Evolutionary conservation across 352 stramenopile species (phyloP).

Genomic region (Globisporangium solare): DNA sequence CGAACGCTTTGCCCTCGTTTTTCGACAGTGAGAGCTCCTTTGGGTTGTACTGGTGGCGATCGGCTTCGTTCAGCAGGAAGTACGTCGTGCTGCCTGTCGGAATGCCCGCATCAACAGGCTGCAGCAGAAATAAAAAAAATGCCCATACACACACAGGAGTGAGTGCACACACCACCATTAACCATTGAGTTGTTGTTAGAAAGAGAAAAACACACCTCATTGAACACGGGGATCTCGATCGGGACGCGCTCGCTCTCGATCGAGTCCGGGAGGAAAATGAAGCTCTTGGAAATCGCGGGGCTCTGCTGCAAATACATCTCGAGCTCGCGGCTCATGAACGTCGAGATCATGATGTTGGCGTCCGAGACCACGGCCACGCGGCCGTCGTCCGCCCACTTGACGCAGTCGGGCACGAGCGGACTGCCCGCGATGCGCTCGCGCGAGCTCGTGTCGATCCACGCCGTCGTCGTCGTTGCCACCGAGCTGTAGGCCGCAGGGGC

Average conservation of each 20-base stretch:
- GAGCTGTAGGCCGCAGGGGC: no score
- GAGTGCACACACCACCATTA: background rate
- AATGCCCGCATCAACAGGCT: constrained; percentile 23
- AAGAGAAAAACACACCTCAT: constrained; percentile 25
- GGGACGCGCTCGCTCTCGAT: constrained; percentile 42
- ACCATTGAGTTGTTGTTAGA: background rate
- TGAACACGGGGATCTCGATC: constrained; percentile 40
- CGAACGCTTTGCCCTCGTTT: constrained; percentile 52
- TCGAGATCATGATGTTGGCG: constrained; percentile 70
- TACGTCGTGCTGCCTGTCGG: constrained; percentile 40
- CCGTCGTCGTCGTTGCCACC: background rate
- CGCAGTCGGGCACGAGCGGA: constrained; percentile 58
- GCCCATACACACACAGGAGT: background rate
- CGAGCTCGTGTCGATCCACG: constrained; percentile 27
- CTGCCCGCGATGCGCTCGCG: constrained; percentile 74
- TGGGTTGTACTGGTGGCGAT: constrained; percentile 74
- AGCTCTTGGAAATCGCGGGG: constrained; percentile 78
- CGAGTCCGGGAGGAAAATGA: constrained; percentile 59
- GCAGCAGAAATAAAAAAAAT: background rate
- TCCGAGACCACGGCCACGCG: constrained; percentile 71
- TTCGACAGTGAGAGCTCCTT: constrained; percentile 82
- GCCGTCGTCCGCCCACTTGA: constrained; percentile 69
- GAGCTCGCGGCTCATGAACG: constrained; percentile 72
- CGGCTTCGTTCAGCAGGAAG: constrained; percentile 58
- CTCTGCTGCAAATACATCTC: constrained; percentile 77